Base-by-base conservation (phyloP, 1,139 yeast genomes). In the Yamadazyma dendronema region DNA sequence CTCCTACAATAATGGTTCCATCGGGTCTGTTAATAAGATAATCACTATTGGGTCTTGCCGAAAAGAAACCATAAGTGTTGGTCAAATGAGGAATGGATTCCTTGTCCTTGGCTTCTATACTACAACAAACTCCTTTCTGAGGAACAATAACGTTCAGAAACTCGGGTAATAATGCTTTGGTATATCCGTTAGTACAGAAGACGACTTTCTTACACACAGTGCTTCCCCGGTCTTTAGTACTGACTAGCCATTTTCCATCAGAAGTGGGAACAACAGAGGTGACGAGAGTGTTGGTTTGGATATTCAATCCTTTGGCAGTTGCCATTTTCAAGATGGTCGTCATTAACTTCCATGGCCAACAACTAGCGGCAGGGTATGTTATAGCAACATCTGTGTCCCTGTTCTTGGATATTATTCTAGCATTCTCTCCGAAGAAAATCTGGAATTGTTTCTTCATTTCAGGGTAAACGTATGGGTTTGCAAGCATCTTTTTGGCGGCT, bases 301-400 rank as follows among this genome's bases (percentile, higher is more conserved):
- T 41, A 36, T 65, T 58, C 22, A 67, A 47, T 3, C 71, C 71
- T 16, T 48, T 46, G 11, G 44, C 38, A 13, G 67, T 49, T 24
- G 57, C 44, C 19, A 48, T 48, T 40, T 58, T 55, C 34, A 69
- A 42, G 4, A 70, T 39, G 10, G 55, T 50, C 10, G 54, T 53
- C 30, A 65, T 57, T 4, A 70, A 44, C 39, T 61, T 61, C 49
- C 69, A 67, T 2, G 74, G 72, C 61, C 71, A 67, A 30, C 69
- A 49, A 8, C 70, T 60, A 1, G 65, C 59, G 3, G 73, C 66
- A 2, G 72, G 71, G 28, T 59, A 59, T 3, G 60, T 50, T 17
- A 69, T 45, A 1, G 65, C 67, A 12, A 61, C 58, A 7, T 47
- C 47, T 15, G 64, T 46, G 11, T 50, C 47, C 17, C 55, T 58